phyloP scores from a whole-genome alignment of 331 rosid species.

The Quercus tomentella region DNA sequence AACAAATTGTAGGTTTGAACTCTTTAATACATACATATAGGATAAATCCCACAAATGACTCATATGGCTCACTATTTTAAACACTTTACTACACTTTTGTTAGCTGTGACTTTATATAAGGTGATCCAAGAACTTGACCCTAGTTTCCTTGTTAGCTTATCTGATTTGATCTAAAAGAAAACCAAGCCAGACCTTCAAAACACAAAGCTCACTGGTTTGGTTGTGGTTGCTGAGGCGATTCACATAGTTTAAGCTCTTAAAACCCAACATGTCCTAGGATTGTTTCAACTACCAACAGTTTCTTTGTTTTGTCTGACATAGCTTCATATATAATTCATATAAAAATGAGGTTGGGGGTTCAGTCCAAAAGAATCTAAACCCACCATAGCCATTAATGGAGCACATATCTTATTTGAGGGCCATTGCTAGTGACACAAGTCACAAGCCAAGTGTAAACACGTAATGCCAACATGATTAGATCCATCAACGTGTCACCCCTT shows the following conservation, averaged over 20 bases:
- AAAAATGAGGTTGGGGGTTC: neutral
- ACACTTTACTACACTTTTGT: neutral
- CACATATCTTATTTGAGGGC: neutral
- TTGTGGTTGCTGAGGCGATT: neutral
- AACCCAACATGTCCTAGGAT: neutral
- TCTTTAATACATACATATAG: no score
- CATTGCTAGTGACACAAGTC: neutral
- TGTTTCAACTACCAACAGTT: slow-evolving; percentile 12
- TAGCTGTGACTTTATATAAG: neutral
- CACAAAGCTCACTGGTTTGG: neutral
- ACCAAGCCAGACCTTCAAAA: neutral
- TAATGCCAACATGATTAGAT: neutral
- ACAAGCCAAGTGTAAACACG: neutral
- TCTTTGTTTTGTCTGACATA: neutral
- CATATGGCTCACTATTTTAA: no score
- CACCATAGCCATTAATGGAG: neutral
- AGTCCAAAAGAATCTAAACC: neutral
- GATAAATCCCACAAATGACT: no score
- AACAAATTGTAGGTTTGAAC: no score
- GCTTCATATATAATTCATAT: neutral
- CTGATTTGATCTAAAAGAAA: neutral
- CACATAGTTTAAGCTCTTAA: neutral
- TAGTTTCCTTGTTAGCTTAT: neutral
- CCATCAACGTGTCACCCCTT: neutral
- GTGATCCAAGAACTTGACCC: neutral